A percentile compares a stretch with the other conserved stretches of the same genome.
Conservation (phyloP, 2,329 filamentous ascomycete species). For the Aspergillus phoenicis region DNA sequence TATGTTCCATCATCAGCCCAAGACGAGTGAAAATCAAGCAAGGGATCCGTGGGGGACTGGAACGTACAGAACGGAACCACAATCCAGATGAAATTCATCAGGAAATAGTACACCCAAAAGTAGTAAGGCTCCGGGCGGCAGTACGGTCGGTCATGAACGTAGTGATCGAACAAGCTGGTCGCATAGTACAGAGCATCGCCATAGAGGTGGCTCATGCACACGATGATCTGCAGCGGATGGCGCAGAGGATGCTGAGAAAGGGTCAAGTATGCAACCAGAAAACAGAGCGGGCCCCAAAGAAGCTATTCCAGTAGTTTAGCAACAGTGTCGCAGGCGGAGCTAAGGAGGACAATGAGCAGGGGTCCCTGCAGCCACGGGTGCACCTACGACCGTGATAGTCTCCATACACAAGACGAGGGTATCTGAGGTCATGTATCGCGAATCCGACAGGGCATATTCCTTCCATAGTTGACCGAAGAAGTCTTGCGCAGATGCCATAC, state of each 20-base stretch:
- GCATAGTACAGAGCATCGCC: conserved; percentile 67
- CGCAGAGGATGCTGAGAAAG: conserved; percentile 58
- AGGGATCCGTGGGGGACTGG: neutral
- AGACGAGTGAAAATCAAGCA: neutral
- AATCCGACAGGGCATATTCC: conserved; percentile 85
- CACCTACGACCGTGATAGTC: conserved; percentile 72
- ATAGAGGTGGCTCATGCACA: conserved; percentile 66
- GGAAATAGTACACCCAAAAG: conserved; percentile 67
- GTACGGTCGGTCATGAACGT: conserved; percentile 56
- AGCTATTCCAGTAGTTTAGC: conserved; percentile 40
- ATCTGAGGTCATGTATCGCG: conserved; percentile 79
- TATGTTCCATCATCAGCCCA: neutral
- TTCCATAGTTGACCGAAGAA: conserved; percentile 89
- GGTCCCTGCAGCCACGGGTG: neutral
- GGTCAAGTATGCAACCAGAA: conserved; percentile 59
- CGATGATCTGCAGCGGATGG: conserved; percentile 61
- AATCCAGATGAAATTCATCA: conserved; percentile 70
- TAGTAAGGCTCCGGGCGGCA: conserved; percentile 65
- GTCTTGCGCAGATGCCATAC: conserved; percentile 68
- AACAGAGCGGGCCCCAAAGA: conserved; percentile 64
- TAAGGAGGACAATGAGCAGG: neutral
- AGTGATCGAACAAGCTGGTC: conserved; percentile 64
- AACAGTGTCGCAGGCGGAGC: neutral
- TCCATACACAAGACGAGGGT: conserved; percentile 87
- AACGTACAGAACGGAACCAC: conserved; percentile 60